Evolutionary conservation across 495 filamentous ascomycete species (phyloP).

Genomic region (Neurospora terricola): DNA sequence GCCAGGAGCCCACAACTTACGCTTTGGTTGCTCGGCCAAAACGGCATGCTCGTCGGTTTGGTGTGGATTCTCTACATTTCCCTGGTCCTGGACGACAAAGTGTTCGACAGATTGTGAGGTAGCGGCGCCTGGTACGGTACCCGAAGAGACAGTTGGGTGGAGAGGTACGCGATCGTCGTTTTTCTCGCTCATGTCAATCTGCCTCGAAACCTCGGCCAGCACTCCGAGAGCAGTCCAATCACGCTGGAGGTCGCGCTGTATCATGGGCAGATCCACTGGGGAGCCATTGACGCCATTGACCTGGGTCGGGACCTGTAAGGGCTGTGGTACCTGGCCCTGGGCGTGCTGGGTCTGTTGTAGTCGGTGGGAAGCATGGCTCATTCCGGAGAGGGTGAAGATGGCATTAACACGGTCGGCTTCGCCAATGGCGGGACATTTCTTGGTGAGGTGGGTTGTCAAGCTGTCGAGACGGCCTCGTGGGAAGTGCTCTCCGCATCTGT

Average conservation of each 20-base stretch:
- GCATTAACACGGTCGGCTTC: conserved; percentile 57
- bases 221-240: conserved; percentile 69
- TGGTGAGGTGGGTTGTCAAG: conserved; percentile 64
- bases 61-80: conserved; percentile 36
- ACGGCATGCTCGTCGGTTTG: conserved; percentile 25
- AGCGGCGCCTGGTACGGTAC: neutral
- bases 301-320: conserved; percentile 22
- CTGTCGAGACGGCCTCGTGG: conserved; percentile 78
- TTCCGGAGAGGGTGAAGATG: conserved; percentile 38
- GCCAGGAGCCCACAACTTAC: neutral
- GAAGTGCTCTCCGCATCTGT: conserved; percentile 65
- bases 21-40: neutral
- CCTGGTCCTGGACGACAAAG: conserved; percentile 42
- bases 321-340: conserved; percentile 13
- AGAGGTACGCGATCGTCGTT: conserved; percentile 28
- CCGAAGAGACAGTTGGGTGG: conserved; percentile 1
- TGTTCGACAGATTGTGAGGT: conserved; percentile 15
- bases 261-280: conserved; percentile 20
- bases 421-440: conserved; percentile 68
- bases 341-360: conserved; percentile 15
- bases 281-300: conserved; percentile 26
- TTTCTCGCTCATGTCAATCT: conserved; percentile 47
- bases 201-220: conserved; percentile 72
- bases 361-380: conserved; percentile 21
- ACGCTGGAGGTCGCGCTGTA: conserved; percentile 14